These are phyloP conservation scores for Pseudognaphalium luteoalbum DNA, from an alignment of 129 eudicot genomes.

Conservation along the genomic window DNA sequence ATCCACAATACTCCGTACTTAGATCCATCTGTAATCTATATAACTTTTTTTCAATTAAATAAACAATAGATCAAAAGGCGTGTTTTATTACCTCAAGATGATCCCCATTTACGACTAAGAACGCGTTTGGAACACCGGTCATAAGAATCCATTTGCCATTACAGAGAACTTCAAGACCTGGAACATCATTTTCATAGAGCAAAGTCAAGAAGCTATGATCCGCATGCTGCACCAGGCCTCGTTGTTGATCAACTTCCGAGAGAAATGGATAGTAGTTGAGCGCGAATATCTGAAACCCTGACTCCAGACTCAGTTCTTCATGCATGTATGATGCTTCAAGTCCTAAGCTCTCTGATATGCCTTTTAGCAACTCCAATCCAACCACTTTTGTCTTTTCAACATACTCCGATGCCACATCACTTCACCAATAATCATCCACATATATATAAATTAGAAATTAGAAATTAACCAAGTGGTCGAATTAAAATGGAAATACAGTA, in stretches of 20 bases:
- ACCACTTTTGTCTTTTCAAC: conserved; percentile 25
- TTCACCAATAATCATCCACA: neutral
- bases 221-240: conserved; percentile 31
- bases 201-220: conserved; percentile 45
- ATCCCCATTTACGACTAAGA: conserved; percentile 13
- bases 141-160: conserved; percentile 39
- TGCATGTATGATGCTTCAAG: conserved; percentile 36
- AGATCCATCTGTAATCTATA: too few relatives aligned
- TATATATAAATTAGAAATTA: neutral
- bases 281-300: conserved; percentile 33
- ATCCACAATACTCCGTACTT: too few relatives aligned
- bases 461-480: too few relatives aligned
- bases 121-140: conserved; percentile 30
- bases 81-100: neutral
- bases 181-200: conserved; percentile 30
- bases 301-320: conserved; percentile 30
- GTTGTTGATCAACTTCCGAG: conserved; percentile 10
- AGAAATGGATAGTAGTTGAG: conserved; percentile 38
- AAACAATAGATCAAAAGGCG: neutral
- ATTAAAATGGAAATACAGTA: too few relatives aligned
- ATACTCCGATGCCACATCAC: conserved; percentile 35
- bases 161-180: conserved; percentile 36
- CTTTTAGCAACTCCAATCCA: conserved; percentile 37
- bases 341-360: conserved; percentile 44
- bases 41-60: too few relatives aligned